Percentiles rank a stretch among this genome's conserved stretches.
Evolutionary conservation across 163 green algal genomes (phyloP).

Genomic region (Smithsoniella earleae): DNA sequence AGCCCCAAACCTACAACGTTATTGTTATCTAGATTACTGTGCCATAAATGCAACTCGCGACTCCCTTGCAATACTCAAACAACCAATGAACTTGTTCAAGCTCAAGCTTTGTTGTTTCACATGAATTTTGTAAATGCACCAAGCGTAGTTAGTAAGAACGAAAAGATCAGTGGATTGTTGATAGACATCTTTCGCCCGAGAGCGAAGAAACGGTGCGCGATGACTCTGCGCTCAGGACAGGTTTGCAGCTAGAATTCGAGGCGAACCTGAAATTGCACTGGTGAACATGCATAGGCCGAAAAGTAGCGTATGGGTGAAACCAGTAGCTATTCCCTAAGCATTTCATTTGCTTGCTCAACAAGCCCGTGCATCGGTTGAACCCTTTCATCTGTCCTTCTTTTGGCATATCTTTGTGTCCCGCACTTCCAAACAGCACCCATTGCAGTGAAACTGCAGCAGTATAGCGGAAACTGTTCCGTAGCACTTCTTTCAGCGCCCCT

Average conservation of each 20-base stretch:
- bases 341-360: slow-evolving; percentile 29
- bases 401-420: slow-evolving; percentile 13
- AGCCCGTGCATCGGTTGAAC: slow-evolving; percentile 9
- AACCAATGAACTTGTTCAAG: too few relatives aligned
- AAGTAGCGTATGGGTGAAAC: slow-evolving; percentile 1
- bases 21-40: too few relatives aligned
- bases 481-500: not conserved
- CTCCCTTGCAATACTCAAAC: too few relatives aligned
- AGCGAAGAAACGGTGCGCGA: too few relatives aligned
- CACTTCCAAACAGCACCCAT: slow-evolving; percentile 28
- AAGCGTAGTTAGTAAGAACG: too few relatives aligned
- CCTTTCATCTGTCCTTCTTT: slow-evolving; percentile 8
- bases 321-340: slow-evolving; percentile 20
- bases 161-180: too few relatives aligned
- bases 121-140: too few relatives aligned
- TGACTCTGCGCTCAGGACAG: too few relatives aligned
- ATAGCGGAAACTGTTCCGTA: slow-evolving; percentile 10
- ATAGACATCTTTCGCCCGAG: too few relatives aligned
- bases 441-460: slow-evolving; percentile 21
- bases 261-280: slow-evolving; percentile 27
- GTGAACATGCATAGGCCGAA: slow-evolving; percentile 15
- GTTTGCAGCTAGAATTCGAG: not conserved
- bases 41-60: too few relatives aligned
- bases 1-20: slow-evolving; percentile 11
- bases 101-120: too few relatives aligned